Percentiles rank a stretch among this genome's conserved stretches.
These are phyloP conservation scores for Eucalyptus erythrocorys DNA, from an alignment of 345 rosid species.

Conservation along the genomic window DNA sequence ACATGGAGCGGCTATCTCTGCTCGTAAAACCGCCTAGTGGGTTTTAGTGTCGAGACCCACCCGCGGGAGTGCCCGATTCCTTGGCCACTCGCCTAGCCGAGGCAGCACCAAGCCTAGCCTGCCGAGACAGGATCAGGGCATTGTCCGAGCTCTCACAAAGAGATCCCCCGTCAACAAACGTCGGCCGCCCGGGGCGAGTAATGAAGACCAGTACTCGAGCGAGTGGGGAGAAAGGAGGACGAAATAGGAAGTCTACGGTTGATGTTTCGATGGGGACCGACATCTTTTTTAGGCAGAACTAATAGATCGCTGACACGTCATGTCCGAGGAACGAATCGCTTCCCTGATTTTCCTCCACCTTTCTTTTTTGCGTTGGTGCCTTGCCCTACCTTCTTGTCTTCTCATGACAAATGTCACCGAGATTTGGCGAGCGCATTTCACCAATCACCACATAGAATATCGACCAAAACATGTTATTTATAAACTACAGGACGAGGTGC, in stretches of 20 bases:
- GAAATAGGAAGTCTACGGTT: not conserved
- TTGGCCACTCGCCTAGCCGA: not conserved
- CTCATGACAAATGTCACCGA: not conserved
- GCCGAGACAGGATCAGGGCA: not conserved
- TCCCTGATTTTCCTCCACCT: accelerated
- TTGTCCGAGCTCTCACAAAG: not conserved
- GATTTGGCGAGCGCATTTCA: not conserved
- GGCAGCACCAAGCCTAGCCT: not conserved
- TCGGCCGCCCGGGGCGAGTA: not conserved
- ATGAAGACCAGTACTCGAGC: accelerated
- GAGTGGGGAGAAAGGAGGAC: not conserved
- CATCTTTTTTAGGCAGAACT: not conserved
- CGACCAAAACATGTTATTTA: not conserved
- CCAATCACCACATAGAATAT: not conserved
- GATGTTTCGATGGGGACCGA: not conserved
- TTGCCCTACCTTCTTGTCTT: not conserved
- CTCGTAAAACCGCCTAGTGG: not conserved
- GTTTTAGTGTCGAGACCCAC: not conserved
- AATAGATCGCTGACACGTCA: not conserved
- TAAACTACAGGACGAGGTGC: not conserved
- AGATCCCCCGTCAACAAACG: not conserved
- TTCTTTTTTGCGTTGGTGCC: not conserved
- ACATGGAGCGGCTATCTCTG: not conserved
- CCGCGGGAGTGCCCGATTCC: not conserved
- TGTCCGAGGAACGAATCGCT: not conserved